A percentile compares a stretch with the other conserved stretches of the same genome.
Evolutionary conservation across 768 basidiomycete genomes (phyloP).

Genomic region (Paxillus ammoniavirescens): DNA sequence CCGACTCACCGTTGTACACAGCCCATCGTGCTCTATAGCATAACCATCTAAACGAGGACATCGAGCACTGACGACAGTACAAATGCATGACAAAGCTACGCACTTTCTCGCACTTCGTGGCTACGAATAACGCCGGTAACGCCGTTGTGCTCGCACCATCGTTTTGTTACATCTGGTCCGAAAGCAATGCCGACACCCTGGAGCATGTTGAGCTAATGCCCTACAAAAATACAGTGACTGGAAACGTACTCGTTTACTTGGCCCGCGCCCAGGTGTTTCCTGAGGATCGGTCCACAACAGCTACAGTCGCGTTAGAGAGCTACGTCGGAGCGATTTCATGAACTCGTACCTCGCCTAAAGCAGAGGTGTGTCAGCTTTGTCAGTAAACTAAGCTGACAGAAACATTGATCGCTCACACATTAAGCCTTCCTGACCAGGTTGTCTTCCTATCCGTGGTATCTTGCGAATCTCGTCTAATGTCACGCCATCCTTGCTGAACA

Average conservation of each 20-base stretch:
- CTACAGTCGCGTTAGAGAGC: conserved; percentile 37
- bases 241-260: conserved; percentile 85
- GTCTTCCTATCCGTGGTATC: conserved; percentile 81
- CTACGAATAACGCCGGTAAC: conserved; percentile 90
- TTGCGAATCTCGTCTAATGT: conserved; percentile 90
- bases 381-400: conserved; percentile 1
- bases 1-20: conserved; percentile 81
- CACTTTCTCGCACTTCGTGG: conserved; percentile 94
- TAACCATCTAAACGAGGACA: conserved; percentile 66
- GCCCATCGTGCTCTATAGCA: conserved; percentile 89
- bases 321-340: not conserved
- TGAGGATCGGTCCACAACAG: conserved; percentile 98
- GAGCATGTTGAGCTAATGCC: conserved; percentile 14
- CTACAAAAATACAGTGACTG: not conserved
- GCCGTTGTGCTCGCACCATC: conserved; percentile 86
- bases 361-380: conserved; percentile 7
- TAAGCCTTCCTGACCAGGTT: conserved; percentile 92
- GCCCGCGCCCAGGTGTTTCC: conserved; percentile 82
- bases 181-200: conserved; percentile 95
- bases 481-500: conserved; percentile 95
- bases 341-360: conserved; percentile 58
- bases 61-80: conserved; percentile 4
- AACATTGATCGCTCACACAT: conserved; percentile 68
- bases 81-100: conserved; percentile 18
- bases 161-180: conserved; percentile 89